Conservation (phyloP, 2,329 filamentous ascomycete genomes). For the Apiospora malaysiana region DNA sequence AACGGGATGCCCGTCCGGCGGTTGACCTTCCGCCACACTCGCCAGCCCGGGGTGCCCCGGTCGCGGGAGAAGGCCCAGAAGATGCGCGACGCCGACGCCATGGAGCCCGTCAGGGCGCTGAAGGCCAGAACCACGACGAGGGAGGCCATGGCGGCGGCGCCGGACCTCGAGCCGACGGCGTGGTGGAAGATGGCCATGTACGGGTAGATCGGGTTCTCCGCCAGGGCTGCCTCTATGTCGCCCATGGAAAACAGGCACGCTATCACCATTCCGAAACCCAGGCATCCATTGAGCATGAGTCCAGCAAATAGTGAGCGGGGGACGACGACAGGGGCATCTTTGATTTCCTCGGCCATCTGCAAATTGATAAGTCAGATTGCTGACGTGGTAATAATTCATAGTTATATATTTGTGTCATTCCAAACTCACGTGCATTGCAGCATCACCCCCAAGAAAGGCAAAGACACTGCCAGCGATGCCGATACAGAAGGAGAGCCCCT, state of each 20-base stretch:
- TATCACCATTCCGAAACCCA: not conserved
- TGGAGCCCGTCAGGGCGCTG: not conserved
- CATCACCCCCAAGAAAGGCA: not conserved
- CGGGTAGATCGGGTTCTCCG: not conserved
- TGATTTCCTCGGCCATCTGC: not conserved
- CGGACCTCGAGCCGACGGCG: not conserved
- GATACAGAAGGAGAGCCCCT: not conserved
- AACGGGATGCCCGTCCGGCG: not conserved
- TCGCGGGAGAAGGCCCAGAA: not conserved
- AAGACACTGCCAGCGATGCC: not conserved
- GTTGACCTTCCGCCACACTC: not conserved
- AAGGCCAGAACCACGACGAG: not conserved
- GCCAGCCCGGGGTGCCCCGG: not conserved
- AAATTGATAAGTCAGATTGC: too few relatives aligned
- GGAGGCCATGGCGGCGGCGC: not conserved
- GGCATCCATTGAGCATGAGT: not conserved
- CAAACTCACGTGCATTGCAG: not conserved
- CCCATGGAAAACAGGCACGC: not conserved
- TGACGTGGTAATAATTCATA: too few relatives aligned
- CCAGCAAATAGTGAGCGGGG: not conserved
- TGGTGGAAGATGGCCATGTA: not conserved
- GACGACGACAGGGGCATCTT: not conserved
- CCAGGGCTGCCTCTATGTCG: not conserved
- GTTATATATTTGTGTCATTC: not conserved
- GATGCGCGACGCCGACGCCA: not conserved